Evolutionary conservation across 148 eudicot species (phyloP).

Genomic region (Rhododendron mucronatum): DNA sequence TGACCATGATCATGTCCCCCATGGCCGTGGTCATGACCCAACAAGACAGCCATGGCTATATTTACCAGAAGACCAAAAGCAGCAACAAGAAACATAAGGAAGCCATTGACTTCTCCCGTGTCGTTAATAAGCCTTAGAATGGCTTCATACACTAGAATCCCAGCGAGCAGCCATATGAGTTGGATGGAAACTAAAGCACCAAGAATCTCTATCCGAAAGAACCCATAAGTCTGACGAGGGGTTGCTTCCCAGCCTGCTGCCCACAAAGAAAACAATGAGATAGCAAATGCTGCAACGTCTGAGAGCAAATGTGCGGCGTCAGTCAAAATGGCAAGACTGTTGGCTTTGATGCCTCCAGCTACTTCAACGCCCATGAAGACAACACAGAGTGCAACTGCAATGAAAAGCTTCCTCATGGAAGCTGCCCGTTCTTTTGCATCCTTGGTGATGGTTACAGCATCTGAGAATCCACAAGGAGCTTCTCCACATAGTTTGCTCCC

Average conservation of each 20-base stretch:
- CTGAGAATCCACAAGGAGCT: constrained; percentile 73
- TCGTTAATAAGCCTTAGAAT: constrained; percentile 48
- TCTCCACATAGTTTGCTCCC: constrained; percentile 56
- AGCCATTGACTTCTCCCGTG: constrained; percentile 77
- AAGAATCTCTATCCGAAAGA: constrained; percentile 78
- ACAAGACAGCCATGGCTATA: constrained; percentile 62
- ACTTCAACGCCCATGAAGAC: constrained; percentile 83
- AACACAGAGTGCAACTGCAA: constrained; percentile 70
- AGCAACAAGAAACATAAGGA: constrained; percentile 75
- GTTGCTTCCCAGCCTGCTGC: constrained; percentile 97
- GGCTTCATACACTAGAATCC: constrained; percentile 88
- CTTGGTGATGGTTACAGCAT: constrained; percentile 39
- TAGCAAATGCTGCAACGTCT: constrained; percentile 95
- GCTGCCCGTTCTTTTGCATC: constrained; percentile 72
- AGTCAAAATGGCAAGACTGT: constrained; percentile 82
- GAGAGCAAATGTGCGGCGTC: constrained; percentile 91
- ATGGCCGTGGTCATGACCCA: constrained; percentile 55
- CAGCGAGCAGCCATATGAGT: constrained; percentile 91
- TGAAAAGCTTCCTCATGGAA: constrained; percentile 72
- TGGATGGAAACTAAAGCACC: constrained; percentile 91
- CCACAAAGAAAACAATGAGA: constrained; percentile 85
- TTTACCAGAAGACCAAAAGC: constrained; percentile 81
- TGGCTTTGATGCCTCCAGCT: constrained; percentile 82
- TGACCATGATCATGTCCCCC: constrained; percentile 25
- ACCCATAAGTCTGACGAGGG: constrained; percentile 88